Percentiles rank a stretch among this genome's conserved stretches.
These are phyloP conservation scores for cucumber (Cucumis sativus) DNA, from an alignment of 306 rosid genomes.

Conservation along the genomic window DNA sequence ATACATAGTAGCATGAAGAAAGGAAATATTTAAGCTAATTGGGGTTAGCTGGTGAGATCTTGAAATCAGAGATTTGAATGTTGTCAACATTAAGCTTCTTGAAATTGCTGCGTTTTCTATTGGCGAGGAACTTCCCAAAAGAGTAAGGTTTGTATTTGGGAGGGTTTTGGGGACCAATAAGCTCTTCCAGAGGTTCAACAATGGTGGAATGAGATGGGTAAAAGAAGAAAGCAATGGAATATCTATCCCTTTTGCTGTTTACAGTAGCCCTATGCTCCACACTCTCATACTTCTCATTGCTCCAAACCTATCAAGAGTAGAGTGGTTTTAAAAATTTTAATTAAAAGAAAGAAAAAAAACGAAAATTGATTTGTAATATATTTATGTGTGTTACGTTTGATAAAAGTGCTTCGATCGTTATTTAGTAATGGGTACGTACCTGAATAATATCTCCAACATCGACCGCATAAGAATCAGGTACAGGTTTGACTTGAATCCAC, in stretches of 20 bases:
- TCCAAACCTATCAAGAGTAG: conserved; percentile 16
- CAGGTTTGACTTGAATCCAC: conserved; percentile 50
- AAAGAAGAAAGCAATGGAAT: conserved; percentile 42
- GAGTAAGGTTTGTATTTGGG: conserved; percentile 32
- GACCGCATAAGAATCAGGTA: conserved; percentile 43
- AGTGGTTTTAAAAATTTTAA: too few relatives aligned
- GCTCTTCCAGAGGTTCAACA: conserved; percentile 31
- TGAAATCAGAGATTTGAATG: conserved; percentile 34
- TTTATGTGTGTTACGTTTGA: too few relatives aligned
- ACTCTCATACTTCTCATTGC: conserved; percentile 52
- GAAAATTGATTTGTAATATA: too few relatives aligned
- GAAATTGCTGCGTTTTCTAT: conserved; percentile 23
- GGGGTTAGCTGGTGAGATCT: not conserved
- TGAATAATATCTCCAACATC: conserved; percentile 47
- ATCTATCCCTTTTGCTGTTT: conserved; percentile 34
- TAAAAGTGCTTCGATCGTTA: too few relatives aligned
- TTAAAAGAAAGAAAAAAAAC: too few relatives aligned
- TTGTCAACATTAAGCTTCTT: conserved; percentile 33
- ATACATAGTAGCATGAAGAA: too few relatives aligned
- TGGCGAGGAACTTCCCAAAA: conserved; percentile 38
- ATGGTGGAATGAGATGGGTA: conserved; percentile 41
- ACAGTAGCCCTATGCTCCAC: conserved; percentile 50
- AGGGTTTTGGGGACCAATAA: conserved; percentile 25
- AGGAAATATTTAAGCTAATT: too few relatives aligned
- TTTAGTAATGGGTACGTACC: conserved; percentile 16